Evolutionary conservation across 2,329 filamentous ascomycete species (phyloP), one percentile per base, ranked within the genome.

Genomic region (Aotearoamyces nothofagi): DNA sequence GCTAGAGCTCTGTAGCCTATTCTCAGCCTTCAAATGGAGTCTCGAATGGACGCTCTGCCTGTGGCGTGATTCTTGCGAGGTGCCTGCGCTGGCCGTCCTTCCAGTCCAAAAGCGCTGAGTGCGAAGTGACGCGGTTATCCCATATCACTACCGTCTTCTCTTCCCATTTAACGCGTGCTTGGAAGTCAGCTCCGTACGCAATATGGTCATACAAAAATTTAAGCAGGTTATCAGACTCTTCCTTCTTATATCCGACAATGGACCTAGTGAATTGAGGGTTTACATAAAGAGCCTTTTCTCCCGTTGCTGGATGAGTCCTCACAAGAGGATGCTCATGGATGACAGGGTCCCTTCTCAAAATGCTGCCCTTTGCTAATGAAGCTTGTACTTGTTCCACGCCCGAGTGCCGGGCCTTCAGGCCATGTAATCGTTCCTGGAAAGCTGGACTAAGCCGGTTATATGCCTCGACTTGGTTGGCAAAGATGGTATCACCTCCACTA

Each of bases 251-350:
- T 9, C 81, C 82, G 2, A 87, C 68, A 30, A 92, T 87, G 16
- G 74, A 63, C 28, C 81, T 73, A 4, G 80, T 87, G 56, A 90
- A 92, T 47, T 87, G 79, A 3, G 76, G 76, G 50, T 92, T 92
- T 15, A 92, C 69, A 41, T 69, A 92, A 5, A 92, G 56, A 0
- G 79, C 77, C 57, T 92, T 92, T 52, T 92, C 79, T 10, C 81
- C 80, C 0, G 83, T 92, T 5, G 63, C 70, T 0, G 83, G 82
- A 47, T 92, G 83, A 1, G 81, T 87, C 11, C 82, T 63, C 2
- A 92, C 69, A 34, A 92, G 57, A 0, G 83, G 83, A 44, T 92
- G 83, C 26, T 72, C 69, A 25, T 68, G 75, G 4, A 69, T 64
- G 1, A 90, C 71, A 0, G 82, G 79, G 39, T 87, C 79, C 24